These are phyloP conservation scores for Fraxinus greggii DNA, from an alignment of 305 asterid genomes.

Conservation along the genomic window DNA sequence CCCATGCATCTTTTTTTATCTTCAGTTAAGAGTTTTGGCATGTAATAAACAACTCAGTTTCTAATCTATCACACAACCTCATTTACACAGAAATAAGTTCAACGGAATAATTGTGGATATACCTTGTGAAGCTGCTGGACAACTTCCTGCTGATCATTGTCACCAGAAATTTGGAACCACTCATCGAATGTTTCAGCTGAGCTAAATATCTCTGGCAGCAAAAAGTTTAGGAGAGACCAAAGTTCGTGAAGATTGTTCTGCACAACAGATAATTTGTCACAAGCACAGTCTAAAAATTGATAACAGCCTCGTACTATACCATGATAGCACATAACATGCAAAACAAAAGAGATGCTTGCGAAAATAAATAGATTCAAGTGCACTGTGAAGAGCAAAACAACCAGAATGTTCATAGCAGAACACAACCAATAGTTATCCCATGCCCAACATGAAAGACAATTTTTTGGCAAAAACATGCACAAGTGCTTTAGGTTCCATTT, in stretches of 20 bases:
- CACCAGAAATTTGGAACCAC: conserved; percentile 99
- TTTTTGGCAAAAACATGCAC: neutral
- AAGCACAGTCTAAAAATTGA: neutral
- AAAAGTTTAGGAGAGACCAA: conserved; percentile 94
- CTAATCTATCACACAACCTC: neutral
- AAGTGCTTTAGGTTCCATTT: neutral
- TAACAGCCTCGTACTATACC: neutral
- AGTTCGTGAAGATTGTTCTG: conserved; percentile 99
- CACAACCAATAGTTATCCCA: neutral
- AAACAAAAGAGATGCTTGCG: neutral
- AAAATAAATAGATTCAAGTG: neutral
- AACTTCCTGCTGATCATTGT: conserved; percentile 97
- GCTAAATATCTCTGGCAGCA: conserved; percentile 97
- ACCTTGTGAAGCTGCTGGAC: conserved; percentile 99
- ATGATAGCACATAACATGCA: conserved; percentile 4
- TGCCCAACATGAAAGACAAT: neutral
- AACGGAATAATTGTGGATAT: neutral
- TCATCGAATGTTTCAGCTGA: conserved; percentile 98
- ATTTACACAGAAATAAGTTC: conserved; percentile 2
- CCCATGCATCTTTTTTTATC: neutral
- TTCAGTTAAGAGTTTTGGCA: neutral
- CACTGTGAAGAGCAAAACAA: neutral
- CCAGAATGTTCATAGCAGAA: neutral
- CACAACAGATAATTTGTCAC: conserved; percentile 23
- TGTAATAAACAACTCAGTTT: neutral